Percentiles rank a stretch among this genome's conserved stretches.
These are phyloP conservation scores for Cyberlindnera mycetangii DNA, from an alignment of 805 yeast genomes.

Conservation along the genomic window DNA sequence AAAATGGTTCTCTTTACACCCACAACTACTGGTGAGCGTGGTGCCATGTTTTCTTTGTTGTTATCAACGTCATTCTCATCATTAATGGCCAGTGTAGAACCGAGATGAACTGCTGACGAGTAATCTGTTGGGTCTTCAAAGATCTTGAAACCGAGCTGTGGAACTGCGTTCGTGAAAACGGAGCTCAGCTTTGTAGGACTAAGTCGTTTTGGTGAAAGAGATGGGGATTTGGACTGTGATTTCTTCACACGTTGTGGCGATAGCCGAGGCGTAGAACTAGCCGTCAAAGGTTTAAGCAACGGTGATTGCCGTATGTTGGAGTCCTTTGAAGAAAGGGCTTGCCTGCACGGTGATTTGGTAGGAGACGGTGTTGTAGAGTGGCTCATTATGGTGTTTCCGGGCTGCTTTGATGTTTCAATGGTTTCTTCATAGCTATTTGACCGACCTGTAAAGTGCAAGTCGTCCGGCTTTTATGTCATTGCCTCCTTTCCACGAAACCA, in stretches of 20 bases:
- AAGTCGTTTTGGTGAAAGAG: conserved; percentile 7
- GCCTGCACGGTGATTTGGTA: conserved; percentile 23
- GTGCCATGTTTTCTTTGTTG: conserved; percentile 22
- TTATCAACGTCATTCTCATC: conserved; percentile 20
- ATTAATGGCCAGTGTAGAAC: conserved; percentile 11
- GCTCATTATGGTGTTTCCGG: background rate
- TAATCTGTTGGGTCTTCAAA: conserved; percentile 27
- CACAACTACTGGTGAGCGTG: background rate
- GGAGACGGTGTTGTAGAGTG: conserved; percentile 23
- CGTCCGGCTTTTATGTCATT: background rate
- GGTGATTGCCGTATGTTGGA: conserved; percentile 21
- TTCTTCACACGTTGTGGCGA: conserved; percentile 9
- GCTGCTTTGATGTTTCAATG: background rate
- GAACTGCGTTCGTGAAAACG: conserved; percentile 7
- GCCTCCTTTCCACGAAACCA: conserved; percentile 7
- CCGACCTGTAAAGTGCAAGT: background rate
- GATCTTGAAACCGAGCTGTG: conserved; percentile 23
- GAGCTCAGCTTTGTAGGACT: background rate
- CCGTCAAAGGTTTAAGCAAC: conserved; percentile 10
- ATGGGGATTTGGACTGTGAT: conserved; percentile 9
- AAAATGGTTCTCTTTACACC: conserved; percentile 6
- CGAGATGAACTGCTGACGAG: conserved; percentile 15
- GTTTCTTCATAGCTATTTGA: too few relatives aligned
- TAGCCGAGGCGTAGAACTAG: conserved; percentile 15
- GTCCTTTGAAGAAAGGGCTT: conserved; percentile 26